Conservation (phyloP, 257 asterid genomes). For the Asclepias syriaca region DNA sequence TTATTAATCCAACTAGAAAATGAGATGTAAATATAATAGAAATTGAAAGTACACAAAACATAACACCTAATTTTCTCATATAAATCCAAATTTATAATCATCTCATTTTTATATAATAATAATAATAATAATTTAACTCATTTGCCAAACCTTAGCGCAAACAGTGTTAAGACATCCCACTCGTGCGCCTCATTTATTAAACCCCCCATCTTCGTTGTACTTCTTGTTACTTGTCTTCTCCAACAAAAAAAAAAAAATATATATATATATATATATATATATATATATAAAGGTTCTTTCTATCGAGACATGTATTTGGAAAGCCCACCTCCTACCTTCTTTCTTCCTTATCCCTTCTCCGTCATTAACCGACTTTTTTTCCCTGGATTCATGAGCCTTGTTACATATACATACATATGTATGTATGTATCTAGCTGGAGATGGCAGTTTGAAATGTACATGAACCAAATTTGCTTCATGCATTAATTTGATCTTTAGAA, state of each 20-base stretch:
- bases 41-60: no score
- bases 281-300: slow-evolving; percentile 20
- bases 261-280: background rate
- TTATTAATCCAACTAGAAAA: no score
- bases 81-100: no score
- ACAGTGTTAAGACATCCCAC: slow-evolving; percentile 21
- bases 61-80: no score
- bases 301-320: slow-evolving; percentile 20
- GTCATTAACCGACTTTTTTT: slow-evolving; percentile 24
- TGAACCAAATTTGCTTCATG: background rate
- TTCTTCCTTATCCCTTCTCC: background rate
- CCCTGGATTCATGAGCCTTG: slow-evolving; percentile 20
- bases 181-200: slow-evolving; percentile 19
- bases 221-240: slow-evolving; percentile 7
- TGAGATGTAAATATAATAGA: no score
- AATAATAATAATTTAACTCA: no score
- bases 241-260: background rate
- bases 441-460: slow-evolving; percentile 22
- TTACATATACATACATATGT: no score
- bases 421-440: slow-evolving; percentile 8
- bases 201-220: background rate
- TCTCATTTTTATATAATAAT: no score
- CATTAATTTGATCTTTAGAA: slow-evolving; percentile 7
- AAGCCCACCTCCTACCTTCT: background rate
- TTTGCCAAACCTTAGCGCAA: slow-evolving; percentile 1